Evolutionary conservation across 164 flowering plant species (phyloP), one percentile per base, ranked within the genome.

Genomic region (Pachysandra terminalis): DNA sequence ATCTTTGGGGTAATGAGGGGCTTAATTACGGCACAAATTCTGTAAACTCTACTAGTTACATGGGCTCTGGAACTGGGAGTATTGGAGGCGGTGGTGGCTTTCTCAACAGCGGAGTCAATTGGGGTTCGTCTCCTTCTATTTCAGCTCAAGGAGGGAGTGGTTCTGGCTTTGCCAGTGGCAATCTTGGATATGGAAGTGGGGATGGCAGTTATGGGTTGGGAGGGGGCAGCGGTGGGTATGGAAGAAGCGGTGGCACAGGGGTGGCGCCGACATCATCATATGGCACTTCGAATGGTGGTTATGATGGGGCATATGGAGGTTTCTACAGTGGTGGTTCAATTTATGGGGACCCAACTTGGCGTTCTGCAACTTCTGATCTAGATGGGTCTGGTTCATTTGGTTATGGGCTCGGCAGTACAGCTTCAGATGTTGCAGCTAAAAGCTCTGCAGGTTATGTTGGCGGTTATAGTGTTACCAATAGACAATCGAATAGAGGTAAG

Each of bases 401-500:
- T 63, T 80, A 74, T 79, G 93, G 90, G 19, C 82, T 90, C 70
- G 89, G 82, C 35, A 75, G 63, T 79, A 55, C 75, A 59, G 73
- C 81, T 75, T 80, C 87, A 21, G 91, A 88, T 78, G 84, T 79
- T 56, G 52, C 79, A 23, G 55, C 80, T 59, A 85, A 75, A 75
- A 84, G 68, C 58, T 73, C 91, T 71, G 83, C 80, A 59, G 82
- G 80, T 73, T 85, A 76, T 64, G 74, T 82, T 63, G 90, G 84
- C 60, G 83, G 81, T 73, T 89, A 89, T 77, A 71, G 78, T 77
- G 84, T 86, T 75, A 69, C 84, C 49, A 83, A 80, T 79, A 89
- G 90, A 81, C 97, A 89, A 73, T 37, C 92, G 56, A 86, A 73
- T 81, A 84, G 90, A 84, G 97, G 97, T 89, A 76, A 69, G 72